These are phyloP conservation scores for Sporobolomyces pararoseus DNA, from an alignment of 768 basidiomycete species.

Conservation along the genomic window DNA sequence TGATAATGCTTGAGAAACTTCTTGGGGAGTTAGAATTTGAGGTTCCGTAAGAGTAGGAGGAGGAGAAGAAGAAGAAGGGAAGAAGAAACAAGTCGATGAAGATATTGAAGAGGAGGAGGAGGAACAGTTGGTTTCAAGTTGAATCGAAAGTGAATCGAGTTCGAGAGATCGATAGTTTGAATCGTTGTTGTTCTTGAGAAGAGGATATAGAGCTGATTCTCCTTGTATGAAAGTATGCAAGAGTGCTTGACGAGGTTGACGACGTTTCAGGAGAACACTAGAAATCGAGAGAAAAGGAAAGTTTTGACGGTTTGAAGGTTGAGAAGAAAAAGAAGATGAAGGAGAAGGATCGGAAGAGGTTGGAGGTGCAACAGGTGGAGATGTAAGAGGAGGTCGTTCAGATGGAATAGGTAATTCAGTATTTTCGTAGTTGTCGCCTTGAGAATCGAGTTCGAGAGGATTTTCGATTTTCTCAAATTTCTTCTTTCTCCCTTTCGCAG, in stretches of 20 bases:
- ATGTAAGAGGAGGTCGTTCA: background rate
- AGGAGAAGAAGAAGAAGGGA: background rate
- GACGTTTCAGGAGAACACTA: background rate
- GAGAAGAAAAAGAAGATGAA: background rate
- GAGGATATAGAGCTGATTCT: background rate
- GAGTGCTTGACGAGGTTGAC: background rate
- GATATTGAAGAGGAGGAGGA: background rate
- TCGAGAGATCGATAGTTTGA: too few species aligned
- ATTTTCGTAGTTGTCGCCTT: too few species aligned
- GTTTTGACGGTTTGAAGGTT: background rate
- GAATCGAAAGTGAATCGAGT: background rate
- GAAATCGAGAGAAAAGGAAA: background rate
- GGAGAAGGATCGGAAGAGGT: background rate
- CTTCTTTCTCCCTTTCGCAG: too few species aligned
- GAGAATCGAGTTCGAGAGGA: too few species aligned
- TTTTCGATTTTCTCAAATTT: too few species aligned
- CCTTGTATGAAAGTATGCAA: background rate
- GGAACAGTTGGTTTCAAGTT: background rate
- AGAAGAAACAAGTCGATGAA: background rate
- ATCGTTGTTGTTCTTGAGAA: background rate
- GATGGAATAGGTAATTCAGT: background rate
- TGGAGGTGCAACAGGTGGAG: background rate
- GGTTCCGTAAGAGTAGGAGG: background rate
- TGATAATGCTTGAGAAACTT: background rate
- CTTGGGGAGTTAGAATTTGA: background rate